Evolutionary conservation across 2,329 filamentous ascomycete species (phyloP), one percentile per base, ranked within the genome.

Genomic region (Colletotrichum filicis): DNA sequence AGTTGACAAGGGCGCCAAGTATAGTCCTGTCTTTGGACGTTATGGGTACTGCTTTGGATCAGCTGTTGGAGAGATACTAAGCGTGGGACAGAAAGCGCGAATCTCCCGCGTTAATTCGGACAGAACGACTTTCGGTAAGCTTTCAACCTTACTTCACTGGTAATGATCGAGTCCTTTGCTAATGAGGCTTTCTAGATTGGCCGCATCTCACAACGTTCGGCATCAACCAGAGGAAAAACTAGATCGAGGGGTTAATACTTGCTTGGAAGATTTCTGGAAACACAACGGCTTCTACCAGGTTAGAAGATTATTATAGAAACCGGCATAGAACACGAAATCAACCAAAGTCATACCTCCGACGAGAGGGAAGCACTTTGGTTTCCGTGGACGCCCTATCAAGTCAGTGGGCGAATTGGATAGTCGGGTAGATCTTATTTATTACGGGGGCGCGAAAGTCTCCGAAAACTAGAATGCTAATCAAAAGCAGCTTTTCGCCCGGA

Each of bases 11-110:
- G 62, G 68, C 8, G 30, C 63, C 14, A 66, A 66, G 16, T 67
- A 71, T n/a, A 66, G 55, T 5, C 62, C 68, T 2, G 62, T 71
- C 1, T 71, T 71, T 22, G 68, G 62, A 16, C 32, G 62, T 12
- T 66, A 71, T 22, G 68, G 68, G 1, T 71, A 55, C 9, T 66
- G 62, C 46, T 71, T 55, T 24, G 67, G 60, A 14, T 22, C 53
- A 7, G 53, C 60, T 1, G 37, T 69, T 5, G 60, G 60, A 26
- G 57, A 52, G 42, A 56, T 24, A 8, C 1, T 71, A 4, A 35
- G n/a, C 8, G 19, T 61, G 5, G 32, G 68, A n/a, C 37, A 55
- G n/a, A 58, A 14, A 22, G 59, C 37, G n/a, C 55, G 16, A n/a
- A n/a, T 64, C 1, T 57, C 53, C 3, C 59, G 28, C 22, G 26